Percentiles rank a stretch among this genome's conserved stretches.
Conservation (phyloP, 2,329 filamentous ascomycete genomes). For the Aspergillus niger region DNA sequence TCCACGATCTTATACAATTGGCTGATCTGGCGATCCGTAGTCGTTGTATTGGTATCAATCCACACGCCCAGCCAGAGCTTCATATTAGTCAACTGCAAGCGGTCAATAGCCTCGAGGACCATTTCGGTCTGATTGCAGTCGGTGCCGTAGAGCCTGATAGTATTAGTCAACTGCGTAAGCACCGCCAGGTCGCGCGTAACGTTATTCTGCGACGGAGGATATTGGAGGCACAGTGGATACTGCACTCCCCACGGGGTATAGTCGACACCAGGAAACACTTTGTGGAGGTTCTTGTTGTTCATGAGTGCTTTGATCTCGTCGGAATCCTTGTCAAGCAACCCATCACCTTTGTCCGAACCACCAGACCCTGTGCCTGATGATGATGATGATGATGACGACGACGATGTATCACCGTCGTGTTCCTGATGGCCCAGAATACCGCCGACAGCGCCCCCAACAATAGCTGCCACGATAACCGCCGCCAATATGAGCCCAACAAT, state of each 20-base stretch:
- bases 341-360: slow-evolving; percentile 66
- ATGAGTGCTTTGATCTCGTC: slow-evolving; percentile 77
- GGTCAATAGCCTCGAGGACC: slow-evolving; percentile 78
- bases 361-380: slow-evolving; percentile 49
- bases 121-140: slow-evolving; percentile 98
- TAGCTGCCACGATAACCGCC: slow-evolving; percentile 67
- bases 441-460: slow-evolving; percentile 74
- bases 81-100: slow-evolving; percentile 70
- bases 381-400: slow-evolving; percentile 22
- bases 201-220: slow-evolving; percentile 88
- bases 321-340: slow-evolving; percentile 69
- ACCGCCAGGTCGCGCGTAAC: slow-evolving; percentile 89
- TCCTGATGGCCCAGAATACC: slow-evolving; percentile 62
- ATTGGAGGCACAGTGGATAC: slow-evolving; percentile 77
- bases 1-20: slow-evolving; percentile 87
- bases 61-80: slow-evolving; percentile 96
- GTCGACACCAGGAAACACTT: slow-evolving; percentile 92
- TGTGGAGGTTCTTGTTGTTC: slow-evolving; percentile 80
- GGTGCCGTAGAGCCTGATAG: slow-evolving; percentile 85
- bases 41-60: slow-evolving; percentile 81
- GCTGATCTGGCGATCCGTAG: slow-evolving; percentile 76
- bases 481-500: slow-evolving; percentile 67
- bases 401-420: slow-evolving; percentile 42
- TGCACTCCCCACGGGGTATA: slow-evolving; percentile 92
- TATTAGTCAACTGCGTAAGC: slow-evolving; percentile 85